These are phyloP conservation scores for Pontederia crassipes DNA, from an alignment of 176 grass and related monocot genomes.

Conservation along the genomic window DNA sequence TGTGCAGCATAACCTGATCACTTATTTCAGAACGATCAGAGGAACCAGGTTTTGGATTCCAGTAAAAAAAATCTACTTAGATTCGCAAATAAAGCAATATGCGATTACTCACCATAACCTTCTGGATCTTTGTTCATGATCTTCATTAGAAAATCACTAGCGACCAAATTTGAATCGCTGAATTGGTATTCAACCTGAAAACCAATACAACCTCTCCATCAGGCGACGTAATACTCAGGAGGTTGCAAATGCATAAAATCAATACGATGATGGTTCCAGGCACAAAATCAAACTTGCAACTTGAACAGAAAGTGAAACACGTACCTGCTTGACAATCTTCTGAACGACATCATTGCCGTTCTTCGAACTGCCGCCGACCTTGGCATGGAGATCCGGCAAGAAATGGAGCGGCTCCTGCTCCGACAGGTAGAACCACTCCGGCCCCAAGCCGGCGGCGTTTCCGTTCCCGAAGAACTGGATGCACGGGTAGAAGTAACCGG, in stretches of 20 bases:
- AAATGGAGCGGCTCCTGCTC: slow-evolving; percentile 55
- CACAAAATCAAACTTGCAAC: background rate
- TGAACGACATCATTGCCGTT: slow-evolving; percentile 36
- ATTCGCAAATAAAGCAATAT: too few species aligned
- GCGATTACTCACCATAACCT: slow-evolving; percentile 43
- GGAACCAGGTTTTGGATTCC: background rate
- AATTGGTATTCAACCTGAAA: slow-evolving; percentile 73
- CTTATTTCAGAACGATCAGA: background rate
- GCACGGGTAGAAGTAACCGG: slow-evolving; percentile 54
- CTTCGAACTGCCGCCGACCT: slow-evolving; percentile 15
- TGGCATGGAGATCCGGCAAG: slow-evolving; percentile 49
- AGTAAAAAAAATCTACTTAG: too few species aligned
- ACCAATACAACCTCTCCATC: background rate
- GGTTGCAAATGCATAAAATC: background rate
- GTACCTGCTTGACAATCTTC: slow-evolving; percentile 71
- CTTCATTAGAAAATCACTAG: slow-evolving; percentile 70
- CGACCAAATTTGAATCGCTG: slow-evolving; percentile 64
- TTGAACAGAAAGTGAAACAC: too few species aligned
- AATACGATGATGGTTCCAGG: background rate
- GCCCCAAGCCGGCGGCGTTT: background rate
- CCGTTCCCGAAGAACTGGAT: slow-evolving; percentile 30
- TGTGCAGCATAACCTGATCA: too few species aligned
- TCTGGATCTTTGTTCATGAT: slow-evolving; percentile 77
- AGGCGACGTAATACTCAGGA: background rate
- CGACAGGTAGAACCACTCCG: slow-evolving; percentile 55